Evolutionary conservation across 1,284 basidiomycete genomes (phyloP), one percentile per base, ranked within the genome.

Genomic region (Pholiota adiposa): DNA sequence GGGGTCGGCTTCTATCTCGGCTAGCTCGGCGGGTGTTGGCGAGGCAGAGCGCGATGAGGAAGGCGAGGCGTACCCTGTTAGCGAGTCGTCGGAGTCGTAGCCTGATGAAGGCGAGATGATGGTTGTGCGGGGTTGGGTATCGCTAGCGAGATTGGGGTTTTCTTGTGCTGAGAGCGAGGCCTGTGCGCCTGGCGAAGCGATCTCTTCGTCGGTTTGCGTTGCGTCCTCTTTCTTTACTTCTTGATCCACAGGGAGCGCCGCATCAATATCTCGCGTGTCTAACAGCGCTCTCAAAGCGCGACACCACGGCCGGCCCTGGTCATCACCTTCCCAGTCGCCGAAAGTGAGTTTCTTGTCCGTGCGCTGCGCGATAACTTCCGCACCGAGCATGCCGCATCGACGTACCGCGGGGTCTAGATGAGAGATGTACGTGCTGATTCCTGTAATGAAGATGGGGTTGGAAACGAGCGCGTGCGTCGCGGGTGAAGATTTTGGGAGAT

Each of bases 381-480:
- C 97, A 0, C 88, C 87, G 11, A 98, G 83, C 96, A 98, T 97
- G 2, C 97, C 97, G 64, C 94, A 90, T n/a, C 90, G 82, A 1
- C 96, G 88, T 12, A 97, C 83, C 1, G 85, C 82, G 3, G 82
- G 76, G 59, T 97, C 94, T 3, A 90, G 77, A 67, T 97, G 94
- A 0, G 81, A 81, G 43, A 97, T 87, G 69, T 96, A 97, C 5
- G 76, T 75, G 8, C 90, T 86, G 29, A 98, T 83, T 4, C 88
- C 87, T 19, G 82, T 79, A 58, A 98, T 83, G 69, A 98, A 91
- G 0, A 78, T 61, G 0, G 87, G 76, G 0, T 87, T 89, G 43
- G 82, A 69, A 1, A 85, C 79, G 1, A 89, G 71, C 11, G 73
- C 67, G 65, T 70, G 60, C 69, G 78, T 66, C 61, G 71, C 65